Conservation (phyloP, 495 filamentous ascomycete genomes). For the Hypoxylon perforatum region DNA sequence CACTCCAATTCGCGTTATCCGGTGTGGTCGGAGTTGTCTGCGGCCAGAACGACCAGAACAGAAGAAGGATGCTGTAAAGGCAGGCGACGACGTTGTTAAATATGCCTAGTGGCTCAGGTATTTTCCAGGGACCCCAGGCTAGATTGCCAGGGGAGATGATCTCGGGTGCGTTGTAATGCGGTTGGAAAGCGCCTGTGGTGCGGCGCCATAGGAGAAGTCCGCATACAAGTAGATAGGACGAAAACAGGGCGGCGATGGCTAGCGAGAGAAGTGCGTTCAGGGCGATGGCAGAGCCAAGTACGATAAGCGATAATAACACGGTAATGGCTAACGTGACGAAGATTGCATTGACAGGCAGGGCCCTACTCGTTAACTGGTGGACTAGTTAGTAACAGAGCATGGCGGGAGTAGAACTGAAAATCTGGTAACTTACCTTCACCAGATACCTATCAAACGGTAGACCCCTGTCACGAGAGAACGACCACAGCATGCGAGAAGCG, state of each 20-base stretch:
- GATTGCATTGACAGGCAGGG: constrained; percentile 63
- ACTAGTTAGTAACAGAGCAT: constrained; percentile 36
- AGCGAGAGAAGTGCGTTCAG: constrained; percentile 64
- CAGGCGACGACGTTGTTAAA: constrained; percentile 59
- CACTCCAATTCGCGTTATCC: constrained; percentile 59
- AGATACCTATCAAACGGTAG: constrained; percentile 58
- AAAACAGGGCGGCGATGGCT: constrained; percentile 52
- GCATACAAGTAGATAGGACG: constrained; percentile 60
- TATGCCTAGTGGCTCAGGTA: constrained; percentile 57
- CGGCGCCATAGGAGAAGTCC: constrained; percentile 62
- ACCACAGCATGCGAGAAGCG: constrained; percentile 64
- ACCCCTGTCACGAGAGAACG: constrained; percentile 64
- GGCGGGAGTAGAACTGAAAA: background rate
- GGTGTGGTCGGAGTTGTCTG: constrained; percentile 45
- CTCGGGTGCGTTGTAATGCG: constrained; percentile 30
- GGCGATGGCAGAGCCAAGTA: constrained; percentile 65
- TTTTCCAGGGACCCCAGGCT: constrained; percentile 62
- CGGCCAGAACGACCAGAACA: constrained; percentile 67
- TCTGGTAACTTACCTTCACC: constrained; percentile 51
- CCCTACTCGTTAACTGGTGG: constrained; percentile 32
- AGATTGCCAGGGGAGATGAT: constrained; percentile 50
- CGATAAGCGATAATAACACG: constrained; percentile 67
- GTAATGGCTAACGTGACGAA: constrained; percentile 58
- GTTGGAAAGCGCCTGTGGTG: constrained; percentile 49
- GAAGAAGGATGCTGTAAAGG: constrained; percentile 57